Evolutionary conservation across 306 rosid genomes (phyloP).

Genomic region (Aeschynomene evenia): DNA sequence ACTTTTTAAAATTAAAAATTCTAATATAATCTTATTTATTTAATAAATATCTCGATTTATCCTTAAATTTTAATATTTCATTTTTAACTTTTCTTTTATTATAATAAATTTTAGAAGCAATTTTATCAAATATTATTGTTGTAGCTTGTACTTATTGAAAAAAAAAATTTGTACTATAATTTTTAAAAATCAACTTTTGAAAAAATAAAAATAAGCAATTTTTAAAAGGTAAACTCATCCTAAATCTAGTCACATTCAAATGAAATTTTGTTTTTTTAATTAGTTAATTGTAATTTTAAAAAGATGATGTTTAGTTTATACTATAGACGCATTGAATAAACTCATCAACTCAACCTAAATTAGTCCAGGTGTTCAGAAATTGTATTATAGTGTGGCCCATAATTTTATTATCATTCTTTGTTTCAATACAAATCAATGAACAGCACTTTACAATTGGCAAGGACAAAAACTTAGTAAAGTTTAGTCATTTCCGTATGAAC

Average conservation of each 20-base stretch:
- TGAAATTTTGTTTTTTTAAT: not conserved
- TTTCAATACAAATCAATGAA: not conserved
- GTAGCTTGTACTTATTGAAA: no score
- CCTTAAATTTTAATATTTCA: no score
- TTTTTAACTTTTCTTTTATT: no score
- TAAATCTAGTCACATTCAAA: not conserved
- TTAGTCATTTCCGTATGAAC: not conserved
- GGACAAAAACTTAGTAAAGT: not conserved
- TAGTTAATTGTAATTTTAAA: not conserved
- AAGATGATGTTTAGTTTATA: not conserved
- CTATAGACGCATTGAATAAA: not conserved
- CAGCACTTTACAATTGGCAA: not conserved
- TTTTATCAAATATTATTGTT: no score
- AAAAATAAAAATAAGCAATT: no score
- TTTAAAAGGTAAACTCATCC: no score
- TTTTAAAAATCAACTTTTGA: no score
- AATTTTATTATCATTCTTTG: not conserved
- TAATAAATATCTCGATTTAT: no score
- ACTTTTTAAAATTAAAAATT: no score
- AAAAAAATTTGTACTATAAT: no score
- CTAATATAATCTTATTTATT: no score
- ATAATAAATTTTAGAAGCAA: no score
- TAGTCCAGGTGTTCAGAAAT: not conserved
- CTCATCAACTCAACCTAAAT: not conserved
- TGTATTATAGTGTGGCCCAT: slow-evolving; percentile 21